Evolutionary conservation across 176 grass and related monocot species (phyloP), one percentile per base, ranked within the genome.

Genomic region (Bolboschoenus planiculmis): DNA sequence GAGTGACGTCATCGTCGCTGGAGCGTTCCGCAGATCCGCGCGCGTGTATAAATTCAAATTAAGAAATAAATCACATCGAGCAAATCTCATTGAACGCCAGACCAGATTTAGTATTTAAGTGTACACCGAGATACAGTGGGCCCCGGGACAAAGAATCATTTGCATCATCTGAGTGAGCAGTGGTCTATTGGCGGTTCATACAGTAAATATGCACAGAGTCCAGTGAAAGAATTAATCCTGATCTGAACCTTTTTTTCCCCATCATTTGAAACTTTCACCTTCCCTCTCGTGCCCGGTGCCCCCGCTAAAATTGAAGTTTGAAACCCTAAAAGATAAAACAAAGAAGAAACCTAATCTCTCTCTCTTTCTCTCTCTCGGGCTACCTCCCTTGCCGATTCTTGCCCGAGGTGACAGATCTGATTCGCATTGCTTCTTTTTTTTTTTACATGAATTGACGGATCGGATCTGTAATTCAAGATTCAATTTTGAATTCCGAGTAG

Each of bases 41-140:
- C 70, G 42, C 43, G 43, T 43, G 66, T 75, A 48, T 75, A 75
- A 76, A 76, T 76, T 76, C 72, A 76, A 76, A 76, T 48, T 48
- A 51, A 50, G 43, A 75, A 75, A 75, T 46, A 74, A 48, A 75
- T 31, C 20, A 26, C 67, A 44, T 36, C 2, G 5, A 43, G 20
- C n/a, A 10, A 26, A 44, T 44, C 34, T 4, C 37, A 72, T 4
- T 26, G 3, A 63, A 44, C 67, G 3, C 20, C 35, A 24, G 20
- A 72, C 15, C 46, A 13, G 27, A 6, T 56, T 26, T 36, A 10
- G 27, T 9, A 54, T 79, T 33, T 14, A 9, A 54, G 1, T 7
- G 51, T 79, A 55, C 27, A 79, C 75, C 75, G 13, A 36, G 1
- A 34, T 24, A 26, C 0, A 47, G n/a, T n/a, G 9, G 5, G 15